Conservation (phyloP, 73 alveolate genomes). For the Paramecium tetraurelia region DNA sequence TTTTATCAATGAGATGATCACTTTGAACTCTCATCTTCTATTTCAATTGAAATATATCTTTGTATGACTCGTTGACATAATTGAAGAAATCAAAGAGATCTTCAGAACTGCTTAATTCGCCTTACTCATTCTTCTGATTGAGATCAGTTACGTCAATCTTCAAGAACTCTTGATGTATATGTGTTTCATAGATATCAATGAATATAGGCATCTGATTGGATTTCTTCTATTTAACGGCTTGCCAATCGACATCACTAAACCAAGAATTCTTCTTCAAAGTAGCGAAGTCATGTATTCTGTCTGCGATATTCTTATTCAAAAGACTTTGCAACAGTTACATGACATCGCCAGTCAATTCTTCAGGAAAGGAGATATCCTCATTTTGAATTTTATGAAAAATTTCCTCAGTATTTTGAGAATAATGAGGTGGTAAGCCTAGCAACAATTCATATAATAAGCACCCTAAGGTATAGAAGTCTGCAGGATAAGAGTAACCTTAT, state of each 20-base stretch:
- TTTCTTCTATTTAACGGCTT: not conserved
- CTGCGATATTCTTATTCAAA: constrained; percentile 71
- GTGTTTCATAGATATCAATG: constrained; percentile 34
- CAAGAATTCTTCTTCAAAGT: not conserved
- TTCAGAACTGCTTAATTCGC: not conserved
- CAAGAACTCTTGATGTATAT: constrained; percentile 40
- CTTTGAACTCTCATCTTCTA: constrained; percentile 16
- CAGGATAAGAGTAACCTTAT: constrained; percentile 64
- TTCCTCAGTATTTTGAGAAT: constrained; percentile 62
- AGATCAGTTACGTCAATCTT: constrained; percentile 31
- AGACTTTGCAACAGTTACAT: constrained; percentile 72
- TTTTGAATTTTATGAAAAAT: constrained; percentile 62
- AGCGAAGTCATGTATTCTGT: constrained; percentile 15
- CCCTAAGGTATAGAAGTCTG: constrained; percentile 74
- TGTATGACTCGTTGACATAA: not conserved
- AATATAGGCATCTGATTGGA: constrained; percentile 36
- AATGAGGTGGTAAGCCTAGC: constrained; percentile 77
- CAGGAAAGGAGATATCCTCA: constrained; percentile 64
- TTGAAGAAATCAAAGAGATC: constrained; percentile 28
- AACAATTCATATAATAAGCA: constrained; percentile 70
- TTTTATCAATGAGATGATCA: not conserved
- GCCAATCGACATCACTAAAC: constrained; percentile 60
- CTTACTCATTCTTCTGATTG: not conserved
- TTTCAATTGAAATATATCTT: not conserved
- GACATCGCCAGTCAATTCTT: constrained; percentile 65